These are phyloP conservation scores for Fusarium humuli DNA, from an alignment of 2,329 filamentous ascomycete species.

Conservation along the genomic window DNA sequence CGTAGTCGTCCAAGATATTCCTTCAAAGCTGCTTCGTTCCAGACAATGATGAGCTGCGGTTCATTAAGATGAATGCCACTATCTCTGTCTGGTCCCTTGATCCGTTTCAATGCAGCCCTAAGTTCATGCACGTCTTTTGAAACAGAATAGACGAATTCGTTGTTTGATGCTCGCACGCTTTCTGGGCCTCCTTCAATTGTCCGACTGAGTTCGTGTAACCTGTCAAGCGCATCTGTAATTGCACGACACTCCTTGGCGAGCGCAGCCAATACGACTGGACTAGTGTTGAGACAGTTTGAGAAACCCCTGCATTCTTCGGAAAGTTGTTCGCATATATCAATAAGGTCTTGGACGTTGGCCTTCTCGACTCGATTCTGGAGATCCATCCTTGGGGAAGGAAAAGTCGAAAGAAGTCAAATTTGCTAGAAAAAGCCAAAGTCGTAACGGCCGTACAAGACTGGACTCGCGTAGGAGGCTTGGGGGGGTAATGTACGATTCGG, in stretches of 20 bases:
- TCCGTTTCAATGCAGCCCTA: conserved; percentile 43
- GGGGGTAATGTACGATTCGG: conserved; percentile 40
- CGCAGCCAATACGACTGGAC: conserved; percentile 43
- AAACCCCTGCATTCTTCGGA: conserved; percentile 43
- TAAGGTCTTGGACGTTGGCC: conserved; percentile 43
- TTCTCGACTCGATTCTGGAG: conserved; percentile 41
- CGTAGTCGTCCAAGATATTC: conserved; percentile 39
- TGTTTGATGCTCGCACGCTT: conserved; percentile 41
- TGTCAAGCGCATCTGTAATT: conserved; percentile 45
- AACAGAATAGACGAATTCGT: conserved; percentile 44
- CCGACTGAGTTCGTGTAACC: conserved; percentile 44
- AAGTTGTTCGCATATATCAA: conserved; percentile 44
- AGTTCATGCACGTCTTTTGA: conserved; percentile 46
- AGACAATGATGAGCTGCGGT: conserved; percentile 46
- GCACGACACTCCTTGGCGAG: conserved; percentile 45
- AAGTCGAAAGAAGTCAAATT: conserved; percentile 19
- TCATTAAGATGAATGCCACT: conserved; percentile 45
- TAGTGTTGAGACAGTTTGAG: conserved; percentile 46
- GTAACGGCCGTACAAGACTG: conserved; percentile 1
- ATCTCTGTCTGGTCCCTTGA: conserved; percentile 44
- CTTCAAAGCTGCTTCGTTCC: conserved; percentile 45
- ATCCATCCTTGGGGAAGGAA: conserved; percentile 38
- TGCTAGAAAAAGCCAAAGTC: conserved; percentile 23
- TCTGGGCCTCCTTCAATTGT: conserved; percentile 35
- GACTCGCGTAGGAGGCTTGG: conserved; percentile 22